phyloP scores from a whole-genome alignment of 2,329 filamentous ascomycete species.

The Fusarium compactum region DNA sequence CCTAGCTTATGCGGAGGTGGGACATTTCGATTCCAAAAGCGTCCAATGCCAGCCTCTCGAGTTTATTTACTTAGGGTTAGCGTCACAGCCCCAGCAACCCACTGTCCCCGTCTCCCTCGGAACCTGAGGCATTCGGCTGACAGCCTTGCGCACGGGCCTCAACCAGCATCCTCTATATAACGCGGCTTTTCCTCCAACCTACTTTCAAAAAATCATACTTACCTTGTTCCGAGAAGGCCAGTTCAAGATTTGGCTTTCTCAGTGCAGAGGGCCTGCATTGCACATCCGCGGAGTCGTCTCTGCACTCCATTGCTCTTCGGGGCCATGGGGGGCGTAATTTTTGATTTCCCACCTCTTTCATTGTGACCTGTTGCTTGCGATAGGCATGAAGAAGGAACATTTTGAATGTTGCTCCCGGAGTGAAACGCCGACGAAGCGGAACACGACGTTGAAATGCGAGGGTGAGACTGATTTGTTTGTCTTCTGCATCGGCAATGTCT shows the following conservation, averaged over 20 bases:
- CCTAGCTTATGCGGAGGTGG: conserved; percentile 16
- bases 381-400: conserved; percentile 58
- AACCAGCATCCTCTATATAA: conserved; percentile 50
- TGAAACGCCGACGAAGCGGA: neutral
- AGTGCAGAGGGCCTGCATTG: conserved; percentile 66
- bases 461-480: neutral
- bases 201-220: conserved; percentile 63
- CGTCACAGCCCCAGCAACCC: neutral
- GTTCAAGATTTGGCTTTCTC: conserved; percentile 60
- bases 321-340: conserved; percentile 67
- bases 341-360: conserved; percentile 62
- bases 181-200: neutral
- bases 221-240: conserved; percentile 61
- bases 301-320: conserved; percentile 65
- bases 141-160: conserved; percentile 50
- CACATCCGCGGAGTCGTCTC: conserved; percentile 64
- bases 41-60: conserved; percentile 14
- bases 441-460: neutral
- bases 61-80: conserved; percentile 7
- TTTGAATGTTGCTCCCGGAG: neutral
- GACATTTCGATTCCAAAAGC: conserved; percentile 1
- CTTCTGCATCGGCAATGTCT: neutral
- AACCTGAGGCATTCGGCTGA: conserved; percentile 65
- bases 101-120: conserved; percentile 46
- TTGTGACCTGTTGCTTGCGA: conserved; percentile 55